A percentile compares a stretch with the other conserved stretches of the same genome.
Evolutionary conservation across 192 early-diverging fungal genomes (phyloP).

Genomic region (Chytriomyces confervae): DNA sequence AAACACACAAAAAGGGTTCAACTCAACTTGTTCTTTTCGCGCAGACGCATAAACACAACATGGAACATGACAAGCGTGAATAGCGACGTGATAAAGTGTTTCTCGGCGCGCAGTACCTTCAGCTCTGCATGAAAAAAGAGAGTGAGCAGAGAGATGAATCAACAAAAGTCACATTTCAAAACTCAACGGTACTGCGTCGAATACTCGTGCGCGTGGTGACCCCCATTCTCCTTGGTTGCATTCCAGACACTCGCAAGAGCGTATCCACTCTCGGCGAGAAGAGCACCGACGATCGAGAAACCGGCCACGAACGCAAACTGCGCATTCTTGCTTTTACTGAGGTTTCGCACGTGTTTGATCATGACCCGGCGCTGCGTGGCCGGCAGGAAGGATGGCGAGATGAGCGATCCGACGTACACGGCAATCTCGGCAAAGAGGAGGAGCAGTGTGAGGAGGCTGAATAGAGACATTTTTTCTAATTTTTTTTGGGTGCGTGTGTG

Average conservation of each 20-base stretch:
- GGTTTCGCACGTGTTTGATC: constrained; percentile 15
- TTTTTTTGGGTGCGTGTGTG: too few species aligned
- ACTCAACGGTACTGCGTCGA: constrained; percentile 5
- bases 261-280: constrained; percentile 13
- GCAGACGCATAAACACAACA: constrained; percentile 7
- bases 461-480: constrained; percentile 7
- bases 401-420: constrained; percentile 18
- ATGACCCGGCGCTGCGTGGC: constrained; percentile 23
- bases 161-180: too few species aligned
- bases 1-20: neutral
- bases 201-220: constrained; percentile 3
- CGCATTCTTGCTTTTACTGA: constrained; percentile 15
- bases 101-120: constrained; percentile 16
- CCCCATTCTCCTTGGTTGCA: neutral
- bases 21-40: constrained; percentile 14
- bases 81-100: constrained; percentile 16
- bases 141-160: neutral
- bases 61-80: constrained; percentile 21
- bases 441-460: constrained; percentile 18
- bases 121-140: neutral
- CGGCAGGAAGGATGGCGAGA: constrained; percentile 9
- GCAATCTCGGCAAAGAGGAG: constrained; percentile 11
- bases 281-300: neutral
- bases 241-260: neutral
- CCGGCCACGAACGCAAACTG: constrained; percentile 15